These are phyloP conservation scores for Polyporus arcularius DNA, from an alignment of 768 basidiomycete genomes.

Conservation along the genomic window DNA sequence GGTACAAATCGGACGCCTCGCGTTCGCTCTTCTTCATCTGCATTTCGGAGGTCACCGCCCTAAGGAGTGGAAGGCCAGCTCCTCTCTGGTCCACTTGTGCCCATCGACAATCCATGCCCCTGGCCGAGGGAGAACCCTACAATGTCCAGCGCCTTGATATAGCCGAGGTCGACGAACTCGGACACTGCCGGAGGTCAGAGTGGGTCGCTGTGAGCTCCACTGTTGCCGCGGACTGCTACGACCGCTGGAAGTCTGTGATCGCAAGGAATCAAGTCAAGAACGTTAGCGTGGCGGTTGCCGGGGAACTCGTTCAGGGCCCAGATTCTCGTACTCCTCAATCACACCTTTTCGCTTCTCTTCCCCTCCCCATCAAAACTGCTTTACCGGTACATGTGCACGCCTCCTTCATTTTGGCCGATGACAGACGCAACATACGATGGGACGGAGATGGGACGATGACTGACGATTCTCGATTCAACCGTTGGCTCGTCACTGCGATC, in stretches of 20 bases:
- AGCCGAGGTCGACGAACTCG: neutral
- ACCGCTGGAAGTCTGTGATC: neutral
- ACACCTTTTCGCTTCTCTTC: slow-evolving; percentile 47
- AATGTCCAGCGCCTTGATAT: neutral
- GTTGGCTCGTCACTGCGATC: slow-evolving; percentile 40
- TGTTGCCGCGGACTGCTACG: neutral
- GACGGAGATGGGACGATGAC: slow-evolving; percentile 34
- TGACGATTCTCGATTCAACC: slow-evolving; percentile 42
- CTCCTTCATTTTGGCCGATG: slow-evolving; percentile 47
- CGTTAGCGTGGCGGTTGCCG: slow-evolving; percentile 37
- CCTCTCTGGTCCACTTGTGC: neutral
- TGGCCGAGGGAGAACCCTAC: neutral
- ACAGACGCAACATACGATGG: slow-evolving; percentile 45
- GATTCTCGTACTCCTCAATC: slow-evolving; percentile 16
- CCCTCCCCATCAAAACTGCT: slow-evolving; percentile 39
- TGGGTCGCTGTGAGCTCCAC: neutral
- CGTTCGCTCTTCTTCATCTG: slow-evolving; percentile 6
- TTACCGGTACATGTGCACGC: slow-evolving; percentile 50
- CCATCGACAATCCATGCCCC: neutral
- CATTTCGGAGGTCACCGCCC: neutral
- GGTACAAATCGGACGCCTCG: neutral
- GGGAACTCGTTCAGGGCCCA: slow-evolving; percentile 1
- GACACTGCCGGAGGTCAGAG: neutral
- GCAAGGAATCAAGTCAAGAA: slow-evolving; percentile 31
- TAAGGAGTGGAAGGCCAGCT: neutral